These are phyloP conservation scores for Echria macrotheca DNA, from an alignment of 495 filamentous ascomycete species.

Conservation along the genomic window DNA sequence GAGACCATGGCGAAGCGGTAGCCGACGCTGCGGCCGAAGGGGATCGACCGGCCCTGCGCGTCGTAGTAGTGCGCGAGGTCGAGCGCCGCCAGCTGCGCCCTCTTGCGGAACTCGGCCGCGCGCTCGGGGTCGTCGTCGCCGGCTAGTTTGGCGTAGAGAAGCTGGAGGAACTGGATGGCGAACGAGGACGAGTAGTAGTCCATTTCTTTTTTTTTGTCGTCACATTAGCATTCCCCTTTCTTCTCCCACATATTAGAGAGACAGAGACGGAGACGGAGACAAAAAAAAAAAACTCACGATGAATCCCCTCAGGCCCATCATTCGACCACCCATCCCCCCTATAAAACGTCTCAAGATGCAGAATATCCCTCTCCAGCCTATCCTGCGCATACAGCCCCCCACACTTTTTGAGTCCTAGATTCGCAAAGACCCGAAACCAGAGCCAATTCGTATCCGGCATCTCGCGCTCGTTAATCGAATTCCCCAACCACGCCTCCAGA, in stretches of 20 bases:
- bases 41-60: constrained; percentile 56
- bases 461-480: constrained; percentile 69
- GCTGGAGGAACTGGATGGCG: constrained; percentile 71
- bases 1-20: constrained; percentile 79
- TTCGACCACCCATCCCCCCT: constrained; percentile 75
- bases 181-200: constrained; percentile 80
- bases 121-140: constrained; percentile 61
- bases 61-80: constrained; percentile 75
- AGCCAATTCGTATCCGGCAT: constrained; percentile 62
- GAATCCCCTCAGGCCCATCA: constrained; percentile 69
- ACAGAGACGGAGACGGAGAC: background rate
- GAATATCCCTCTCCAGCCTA: constrained; percentile 64
- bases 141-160: constrained; percentile 69
- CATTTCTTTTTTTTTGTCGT: constrained; percentile 45
- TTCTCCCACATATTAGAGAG: too few relatives aligned
- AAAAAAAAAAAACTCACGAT: constrained; percentile 36
- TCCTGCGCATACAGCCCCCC: constrained; percentile 60
- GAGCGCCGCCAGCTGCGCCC: constrained; percentile 58
- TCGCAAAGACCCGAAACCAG: constrained; percentile 80
- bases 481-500: constrained; percentile 62
- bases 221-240: too few relatives aligned
- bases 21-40: constrained; percentile 70
- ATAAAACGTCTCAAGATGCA: constrained; percentile 74
- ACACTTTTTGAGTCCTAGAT: constrained; percentile 67
- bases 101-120: constrained; percentile 62